Percentiles rank a stretch among this genome's conserved stretches.
These are phyloP conservation scores for Melampsora abietis-canadensis DNA, from an alignment of 1,284 basidiomycete species.

Conservation along the genomic window DNA sequence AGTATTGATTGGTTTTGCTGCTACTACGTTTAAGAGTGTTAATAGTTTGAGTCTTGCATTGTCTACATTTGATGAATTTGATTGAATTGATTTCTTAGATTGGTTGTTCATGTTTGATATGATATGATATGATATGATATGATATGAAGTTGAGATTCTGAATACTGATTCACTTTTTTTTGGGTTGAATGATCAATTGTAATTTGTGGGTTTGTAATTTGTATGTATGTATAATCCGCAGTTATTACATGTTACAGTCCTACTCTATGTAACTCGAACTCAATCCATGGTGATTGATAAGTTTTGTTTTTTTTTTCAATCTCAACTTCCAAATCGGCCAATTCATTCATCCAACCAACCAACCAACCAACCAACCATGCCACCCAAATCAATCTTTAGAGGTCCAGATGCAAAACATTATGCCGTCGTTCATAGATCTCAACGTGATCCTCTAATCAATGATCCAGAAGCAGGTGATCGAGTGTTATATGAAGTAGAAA, in stretches of 20 bases:
- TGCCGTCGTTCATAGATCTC: constrained; percentile 94
- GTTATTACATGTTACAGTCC: too few species aligned
- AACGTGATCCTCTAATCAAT: constrained; percentile 89
- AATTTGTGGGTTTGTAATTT: too few species aligned
- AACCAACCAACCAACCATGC: not conserved
- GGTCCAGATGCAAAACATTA: constrained; percentile 85
- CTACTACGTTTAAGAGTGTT: constrained; percentile 89
- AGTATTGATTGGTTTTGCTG: constrained; percentile 57
- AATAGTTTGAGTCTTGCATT: constrained; percentile 62
- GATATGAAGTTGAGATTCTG: too few species aligned
- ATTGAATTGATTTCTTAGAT: too few species aligned
- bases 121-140: too few species aligned
- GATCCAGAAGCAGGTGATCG: constrained; percentile 84
- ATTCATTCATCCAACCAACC: not conserved
- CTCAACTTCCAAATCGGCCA: not conserved
- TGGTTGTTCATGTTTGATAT: too few species aligned
- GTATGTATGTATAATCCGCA: too few species aligned
- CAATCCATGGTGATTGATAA: too few species aligned
- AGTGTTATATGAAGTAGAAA: constrained; percentile 77
- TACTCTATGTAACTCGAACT: too few species aligned
- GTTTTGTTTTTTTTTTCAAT: not conserved
- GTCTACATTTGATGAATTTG: not conserved
- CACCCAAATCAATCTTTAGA: constrained; percentile 70
- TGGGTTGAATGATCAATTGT: too few species aligned
- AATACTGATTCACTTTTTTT: too few species aligned